Evolutionary conservation across 2,329 filamentous ascomycete species (phyloP).

Genomic region (Chaetomium sp.): DNA sequence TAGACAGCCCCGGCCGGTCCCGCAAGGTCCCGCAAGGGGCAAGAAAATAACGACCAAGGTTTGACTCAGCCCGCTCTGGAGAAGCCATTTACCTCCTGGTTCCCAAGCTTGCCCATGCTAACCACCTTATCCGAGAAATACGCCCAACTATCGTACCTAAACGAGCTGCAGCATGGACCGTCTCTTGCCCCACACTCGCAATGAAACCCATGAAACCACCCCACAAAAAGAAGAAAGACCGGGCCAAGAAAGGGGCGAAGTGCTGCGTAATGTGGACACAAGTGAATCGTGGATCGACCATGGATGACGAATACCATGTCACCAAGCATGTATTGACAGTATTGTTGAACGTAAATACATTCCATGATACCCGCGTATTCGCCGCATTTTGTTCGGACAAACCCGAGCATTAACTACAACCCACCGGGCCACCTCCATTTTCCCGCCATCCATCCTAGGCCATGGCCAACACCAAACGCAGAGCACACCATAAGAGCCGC

Average conservation of each 20-base stretch:
- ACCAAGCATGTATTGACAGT: neutral
- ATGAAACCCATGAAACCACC: slow-evolving; percentile 1
- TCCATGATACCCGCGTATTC: neutral
- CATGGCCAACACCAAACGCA: slow-evolving; percentile 6
- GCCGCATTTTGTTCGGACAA: slow-evolving; percentile 1
- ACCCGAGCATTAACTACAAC: slow-evolving; percentile 1
- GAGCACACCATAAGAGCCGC: slow-evolving; percentile 3
- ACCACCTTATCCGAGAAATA: slow-evolving; percentile 13
- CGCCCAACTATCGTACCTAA: slow-evolving; percentile 5
- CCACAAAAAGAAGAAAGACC: neutral
- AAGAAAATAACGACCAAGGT: neutral
- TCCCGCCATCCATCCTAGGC: neutral
- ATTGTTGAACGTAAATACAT: neutral
- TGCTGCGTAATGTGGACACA: too few species aligned
- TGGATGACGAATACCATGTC: too few species aligned
- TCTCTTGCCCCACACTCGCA: neutral
- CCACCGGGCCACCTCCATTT: neutral
- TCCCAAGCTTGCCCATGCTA: slow-evolving; percentile 7
- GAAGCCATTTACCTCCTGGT: neutral
- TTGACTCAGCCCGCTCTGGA: neutral
- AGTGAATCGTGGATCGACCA: too few species aligned
- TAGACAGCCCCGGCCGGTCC: neutral
- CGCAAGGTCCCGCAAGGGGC: neutral
- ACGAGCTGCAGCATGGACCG: neutral
- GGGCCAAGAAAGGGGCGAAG: too few species aligned